Conservation (phyloP, 1,284 basidiomycete species). For the Heterobasidion occidentale region DNA sequence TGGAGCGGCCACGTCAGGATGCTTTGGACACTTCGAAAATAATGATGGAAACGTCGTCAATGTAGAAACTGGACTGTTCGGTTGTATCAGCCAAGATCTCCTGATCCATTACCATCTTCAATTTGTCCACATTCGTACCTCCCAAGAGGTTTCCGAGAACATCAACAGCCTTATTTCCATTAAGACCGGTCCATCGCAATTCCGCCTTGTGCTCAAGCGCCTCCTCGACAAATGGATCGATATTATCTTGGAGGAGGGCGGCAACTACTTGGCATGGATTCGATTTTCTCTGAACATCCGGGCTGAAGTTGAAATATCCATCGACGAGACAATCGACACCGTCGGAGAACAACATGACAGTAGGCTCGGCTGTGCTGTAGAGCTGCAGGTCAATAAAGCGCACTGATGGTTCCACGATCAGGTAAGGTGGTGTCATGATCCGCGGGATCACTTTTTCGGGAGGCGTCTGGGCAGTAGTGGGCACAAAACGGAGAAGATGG, state of each 20-base stretch:
- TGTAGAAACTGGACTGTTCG: not conserved
- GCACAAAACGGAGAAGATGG: not conserved
- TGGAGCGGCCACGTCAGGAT: not conserved
- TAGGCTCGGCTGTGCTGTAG: not conserved
- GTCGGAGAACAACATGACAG: not conserved
- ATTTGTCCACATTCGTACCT: not conserved
- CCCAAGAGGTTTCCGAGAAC: not conserved
- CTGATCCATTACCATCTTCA: not conserved
- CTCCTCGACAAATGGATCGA: not conserved
- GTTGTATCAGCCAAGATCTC: not conserved
- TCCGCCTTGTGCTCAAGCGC: not conserved
- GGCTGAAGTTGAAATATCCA: not conserved
- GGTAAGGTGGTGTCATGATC: not conserved
- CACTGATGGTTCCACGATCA: not conserved
- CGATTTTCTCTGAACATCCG: not conserved
- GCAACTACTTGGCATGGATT: not conserved
- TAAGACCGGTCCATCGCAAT: not conserved
- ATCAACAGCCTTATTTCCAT: not conserved
- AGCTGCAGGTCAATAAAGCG: not conserved
- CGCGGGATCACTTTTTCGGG: not conserved
- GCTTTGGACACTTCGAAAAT: not conserved
- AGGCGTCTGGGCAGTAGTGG: not conserved
- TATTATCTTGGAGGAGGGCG: not conserved
- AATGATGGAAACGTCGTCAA: not conserved
- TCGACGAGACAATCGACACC: not conserved